Evolutionary conservation across 805 yeast genomes (phyloP), one percentile per base, ranked within the genome.

Genomic region (Kluyveromyces starmeri): DNA sequence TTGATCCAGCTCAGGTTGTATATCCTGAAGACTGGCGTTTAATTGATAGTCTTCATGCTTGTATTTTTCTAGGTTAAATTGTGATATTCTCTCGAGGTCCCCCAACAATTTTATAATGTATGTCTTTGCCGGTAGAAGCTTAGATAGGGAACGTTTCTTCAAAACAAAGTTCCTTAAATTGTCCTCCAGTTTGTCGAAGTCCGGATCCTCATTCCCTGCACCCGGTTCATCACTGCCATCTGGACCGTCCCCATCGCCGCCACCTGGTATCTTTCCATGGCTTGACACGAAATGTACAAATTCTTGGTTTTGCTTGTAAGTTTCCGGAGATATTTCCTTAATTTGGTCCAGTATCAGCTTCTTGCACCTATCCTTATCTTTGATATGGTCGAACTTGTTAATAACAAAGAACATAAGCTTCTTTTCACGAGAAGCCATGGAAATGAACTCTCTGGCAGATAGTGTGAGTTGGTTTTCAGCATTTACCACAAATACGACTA

Each of bases 391-490:
- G 57, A 85, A 92, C 51, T 82, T 73, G 62, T 92, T 94, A 26
- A 89, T 94, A 15, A 92, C 97, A 55, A 92, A 86, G 53, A 94
- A 92, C 35, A 92, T 83, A 44, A 88, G 72, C 41, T 89, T 78
- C 61, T 86, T 89, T 49, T 92, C 99, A 35, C 78, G 77, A 1
- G 96, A 86, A 1, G 96, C 94, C 24, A 83, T 74, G 2, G 89
- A 68, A 35, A 92, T 84, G 51, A 92, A 94, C 51, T 92, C 99
- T 45, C 84, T 80, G 0, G 96, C 97, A 0, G 95, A 83, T 38
- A 86, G 64, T 0, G 99, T 92, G 53, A 92, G 82, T 53, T 92
- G 96, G 50, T 92, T 94, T 51, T 88, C 97, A 0, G 98, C 94
- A 55, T 81, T 83, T 2, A 92, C 95, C 2, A 94, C 97, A 64